phyloP scores from a whole-genome alignment of 768 basidiomycete genomes.

The Pleurotus platypus region DNA sequence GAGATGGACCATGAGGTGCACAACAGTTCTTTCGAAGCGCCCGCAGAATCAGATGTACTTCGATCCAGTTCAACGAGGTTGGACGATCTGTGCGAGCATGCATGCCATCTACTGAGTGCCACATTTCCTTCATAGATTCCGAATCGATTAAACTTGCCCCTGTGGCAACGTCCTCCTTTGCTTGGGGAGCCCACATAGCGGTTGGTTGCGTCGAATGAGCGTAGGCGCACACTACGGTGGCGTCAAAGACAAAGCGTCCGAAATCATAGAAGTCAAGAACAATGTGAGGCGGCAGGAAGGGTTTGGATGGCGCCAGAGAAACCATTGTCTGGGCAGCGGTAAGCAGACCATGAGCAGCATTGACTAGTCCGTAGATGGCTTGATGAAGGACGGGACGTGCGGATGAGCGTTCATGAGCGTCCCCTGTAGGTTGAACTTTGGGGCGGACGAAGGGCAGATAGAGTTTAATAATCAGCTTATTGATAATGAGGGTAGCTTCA shows the following conservation, averaged over 20 bases:
- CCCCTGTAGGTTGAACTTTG: not conserved
- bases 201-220: slow-evolving; percentile 52
- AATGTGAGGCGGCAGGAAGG: slow-evolving; percentile 29
- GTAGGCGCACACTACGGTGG: slow-evolving; percentile 62
- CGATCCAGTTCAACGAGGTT: slow-evolving; percentile 8
- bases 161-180: slow-evolving; percentile 25
- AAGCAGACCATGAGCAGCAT: slow-evolving; percentile 65
- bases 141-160: not conserved
- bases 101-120: slow-evolving; percentile 9
- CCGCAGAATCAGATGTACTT: slow-evolving; percentile 21
- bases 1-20: too few species aligned
- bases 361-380: slow-evolving; percentile 54
- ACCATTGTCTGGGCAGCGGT: slow-evolving; percentile 28
- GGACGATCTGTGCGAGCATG: not conserved
- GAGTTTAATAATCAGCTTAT: slow-evolving; percentile 57
- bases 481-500: slow-evolving; percentile 58
- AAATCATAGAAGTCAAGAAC: slow-evolving; percentile 58
- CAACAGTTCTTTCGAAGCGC: slow-evolving; percentile 9
- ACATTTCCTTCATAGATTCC: slow-evolving; percentile 22
- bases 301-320: slow-evolving; percentile 11
- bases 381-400: slow-evolving; percentile 22
- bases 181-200: slow-evolving; percentile 42
- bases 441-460: slow-evolving; percentile 64
- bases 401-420: not conserved
- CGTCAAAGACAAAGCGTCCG: slow-evolving; percentile 60